These are phyloP conservation scores for Lagenidium giganteum DNA, from an alignment of 352 stramenopile species.

Conservation along the genomic window DNA sequence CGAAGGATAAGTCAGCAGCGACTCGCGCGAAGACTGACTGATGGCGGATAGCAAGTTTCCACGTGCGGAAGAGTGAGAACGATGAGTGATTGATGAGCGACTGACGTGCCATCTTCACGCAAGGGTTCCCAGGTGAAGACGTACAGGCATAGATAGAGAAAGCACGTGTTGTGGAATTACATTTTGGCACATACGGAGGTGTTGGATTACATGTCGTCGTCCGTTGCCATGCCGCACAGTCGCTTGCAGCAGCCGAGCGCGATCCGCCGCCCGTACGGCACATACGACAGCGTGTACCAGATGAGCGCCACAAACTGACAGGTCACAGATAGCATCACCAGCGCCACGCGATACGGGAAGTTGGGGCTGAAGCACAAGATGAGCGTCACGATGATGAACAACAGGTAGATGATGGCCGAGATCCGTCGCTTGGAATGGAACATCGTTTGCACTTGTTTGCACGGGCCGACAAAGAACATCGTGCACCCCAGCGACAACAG, in stretches of 20 bases:
- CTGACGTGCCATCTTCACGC: too few species aligned
- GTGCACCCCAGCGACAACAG: conserved; percentile 73
- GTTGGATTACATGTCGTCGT: conserved; percentile 59
- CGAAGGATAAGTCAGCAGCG: conserved; percentile 9
- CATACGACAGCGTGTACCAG: conserved; percentile 88
- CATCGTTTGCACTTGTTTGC: conserved; percentile 81
- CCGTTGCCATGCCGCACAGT: conserved; percentile 29
- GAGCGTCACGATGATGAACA: conserved; percentile 76
- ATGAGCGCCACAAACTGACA: conserved; percentile 75
- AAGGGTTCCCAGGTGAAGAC: too few species aligned
- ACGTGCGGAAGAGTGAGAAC: too few species aligned
- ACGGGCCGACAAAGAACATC: conserved; percentile 84
- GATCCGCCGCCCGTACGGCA: conserved; percentile 81
- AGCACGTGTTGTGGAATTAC: too few species aligned
- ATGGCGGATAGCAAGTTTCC: too few species aligned
- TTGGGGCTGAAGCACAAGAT: conserved; percentile 63
- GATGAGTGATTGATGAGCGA: too few species aligned
- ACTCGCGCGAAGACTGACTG: conserved; percentile 57
- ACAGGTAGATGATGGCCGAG: conserved; percentile 68
- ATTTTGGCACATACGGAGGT: too few species aligned
- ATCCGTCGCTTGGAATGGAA: conserved; percentile 70
- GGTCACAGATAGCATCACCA: conserved; percentile 71
- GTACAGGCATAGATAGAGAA: too few species aligned
- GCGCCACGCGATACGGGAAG: conserved; percentile 58
- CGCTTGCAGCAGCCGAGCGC: conserved; percentile 62